Evolutionary conservation across 2,329 filamentous ascomycete species (phyloP).

Genomic region (Arthrobotrys sinensis): DNA sequence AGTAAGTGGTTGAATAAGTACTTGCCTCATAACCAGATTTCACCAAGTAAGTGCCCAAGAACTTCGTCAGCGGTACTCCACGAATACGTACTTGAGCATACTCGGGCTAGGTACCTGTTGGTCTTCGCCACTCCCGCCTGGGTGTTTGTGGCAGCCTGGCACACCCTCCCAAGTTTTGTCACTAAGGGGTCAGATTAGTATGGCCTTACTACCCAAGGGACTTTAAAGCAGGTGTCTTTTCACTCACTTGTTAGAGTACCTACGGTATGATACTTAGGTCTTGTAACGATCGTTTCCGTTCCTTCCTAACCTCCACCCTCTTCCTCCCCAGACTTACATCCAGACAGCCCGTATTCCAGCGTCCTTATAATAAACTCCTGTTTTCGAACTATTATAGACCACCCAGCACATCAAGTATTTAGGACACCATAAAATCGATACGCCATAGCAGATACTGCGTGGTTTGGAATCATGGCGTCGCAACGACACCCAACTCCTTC

Average conservation of each 20-base stretch:
- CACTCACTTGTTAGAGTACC: neutral
- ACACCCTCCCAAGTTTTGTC: conserved; percentile 13
- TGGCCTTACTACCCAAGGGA: neutral
- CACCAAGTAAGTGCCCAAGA: too few relatives aligned
- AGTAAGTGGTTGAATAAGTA: too few relatives aligned
- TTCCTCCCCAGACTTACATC: neutral
- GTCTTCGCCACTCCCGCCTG: conserved; percentile 27
- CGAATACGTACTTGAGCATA: neutral
- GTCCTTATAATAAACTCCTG: neutral
- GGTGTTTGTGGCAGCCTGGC: conserved; percentile 39
- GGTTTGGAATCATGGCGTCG: conserved; percentile 37
- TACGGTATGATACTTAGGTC: neutral
- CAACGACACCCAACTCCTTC: conserved; percentile 39
- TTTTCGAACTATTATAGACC: too few relatives aligned
- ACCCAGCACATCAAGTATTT: neutral
- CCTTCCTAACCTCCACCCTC: conserved; percentile 19
- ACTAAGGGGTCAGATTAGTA: conserved; percentile 17
- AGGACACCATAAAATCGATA: neutral
- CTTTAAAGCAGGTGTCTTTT: too few relatives aligned
- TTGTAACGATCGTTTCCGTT: neutral
- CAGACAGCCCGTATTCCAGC: too few relatives aligned
- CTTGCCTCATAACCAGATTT: too few relatives aligned
- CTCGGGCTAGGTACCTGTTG: conserved; percentile 7
- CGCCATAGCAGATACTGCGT: neutral
- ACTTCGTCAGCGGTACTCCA: too few relatives aligned